Conservation (phyloP, 345 rosid species). For the Anacardium occidentale region DNA sequence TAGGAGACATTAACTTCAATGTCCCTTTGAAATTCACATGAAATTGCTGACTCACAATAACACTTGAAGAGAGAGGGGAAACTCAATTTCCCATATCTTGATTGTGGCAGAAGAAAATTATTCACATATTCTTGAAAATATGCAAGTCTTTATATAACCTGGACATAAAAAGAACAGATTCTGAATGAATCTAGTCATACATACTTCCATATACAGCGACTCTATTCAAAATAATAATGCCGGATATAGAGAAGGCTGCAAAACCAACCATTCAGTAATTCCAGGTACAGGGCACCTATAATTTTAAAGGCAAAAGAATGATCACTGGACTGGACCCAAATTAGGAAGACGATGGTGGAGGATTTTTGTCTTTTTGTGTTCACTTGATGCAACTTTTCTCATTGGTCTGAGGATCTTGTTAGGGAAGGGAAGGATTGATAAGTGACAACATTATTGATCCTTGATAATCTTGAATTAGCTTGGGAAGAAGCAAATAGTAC, state of each 20-base stretch:
- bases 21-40: not conserved
- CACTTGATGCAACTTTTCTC: not conserved
- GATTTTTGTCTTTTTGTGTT: not conserved
- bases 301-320: not conserved
- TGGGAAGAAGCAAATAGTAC: too few species aligned
- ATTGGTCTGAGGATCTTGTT: too few species aligned
- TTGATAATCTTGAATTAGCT: too few species aligned
- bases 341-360: not conserved
- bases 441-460: too few species aligned
- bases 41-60: too few species aligned
- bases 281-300: too few species aligned
- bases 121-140: not conserved
- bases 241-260: not conserved
- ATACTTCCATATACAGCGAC: too few species aligned
- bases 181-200: too few species aligned
- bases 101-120: not conserved
- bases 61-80: too few species aligned
- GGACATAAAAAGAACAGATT: too few species aligned
- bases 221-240: too few species aligned
- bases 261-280: not conserved
- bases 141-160: not conserved
- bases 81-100: not conserved
- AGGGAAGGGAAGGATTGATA: too few species aligned
- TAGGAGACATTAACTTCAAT: constrained; percentile 6
- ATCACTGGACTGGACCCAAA: not conserved